Conservation (phyloP, 148 eudicot genomes). For the Fagopyrum homotropicum region DNA sequence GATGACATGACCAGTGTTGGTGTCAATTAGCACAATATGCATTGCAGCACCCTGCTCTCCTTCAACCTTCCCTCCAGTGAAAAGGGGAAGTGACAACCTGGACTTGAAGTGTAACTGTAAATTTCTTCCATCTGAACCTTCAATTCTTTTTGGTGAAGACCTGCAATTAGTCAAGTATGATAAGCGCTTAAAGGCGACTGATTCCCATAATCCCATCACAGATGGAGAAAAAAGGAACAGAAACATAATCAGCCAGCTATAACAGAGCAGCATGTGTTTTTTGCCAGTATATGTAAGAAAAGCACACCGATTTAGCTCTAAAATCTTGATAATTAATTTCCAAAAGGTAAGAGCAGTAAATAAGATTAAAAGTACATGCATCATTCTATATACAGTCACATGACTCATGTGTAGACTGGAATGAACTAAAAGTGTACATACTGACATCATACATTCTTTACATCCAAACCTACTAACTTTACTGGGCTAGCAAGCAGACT, state of each 20-base stretch:
- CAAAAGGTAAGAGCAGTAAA: not conserved
- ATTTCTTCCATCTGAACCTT: constrained; percentile 90
- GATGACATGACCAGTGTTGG: constrained; percentile 60
- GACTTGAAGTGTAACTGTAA: constrained; percentile 76
- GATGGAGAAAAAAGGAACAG: not conserved
- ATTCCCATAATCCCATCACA: not conserved
- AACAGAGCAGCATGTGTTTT: not conserved
- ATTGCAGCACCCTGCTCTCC: constrained; percentile 98
- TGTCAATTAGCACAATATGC: constrained; percentile 71
- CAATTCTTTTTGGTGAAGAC: constrained; percentile 76
- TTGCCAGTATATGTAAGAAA: not conserved
- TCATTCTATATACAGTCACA: not conserved
- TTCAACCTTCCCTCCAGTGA: constrained; percentile 95
- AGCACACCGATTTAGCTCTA: not conserved
- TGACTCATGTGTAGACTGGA: not conserved
- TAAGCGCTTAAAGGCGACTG: not conserved
- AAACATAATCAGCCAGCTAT: not conserved
- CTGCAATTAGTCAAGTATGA: constrained; percentile 22
- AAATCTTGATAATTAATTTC: not conserved
- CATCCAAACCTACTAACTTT: too few relatives aligned
- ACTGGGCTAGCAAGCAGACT: not conserved
- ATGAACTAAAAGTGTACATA: too few relatives aligned
- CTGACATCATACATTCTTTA: too few relatives aligned
- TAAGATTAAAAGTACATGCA: not conserved
- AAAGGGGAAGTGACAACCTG: constrained; percentile 78